Evolutionary conservation across 208 protist genomes (phyloP).

Genomic region (Trypanosoma cruzi): DNA sequence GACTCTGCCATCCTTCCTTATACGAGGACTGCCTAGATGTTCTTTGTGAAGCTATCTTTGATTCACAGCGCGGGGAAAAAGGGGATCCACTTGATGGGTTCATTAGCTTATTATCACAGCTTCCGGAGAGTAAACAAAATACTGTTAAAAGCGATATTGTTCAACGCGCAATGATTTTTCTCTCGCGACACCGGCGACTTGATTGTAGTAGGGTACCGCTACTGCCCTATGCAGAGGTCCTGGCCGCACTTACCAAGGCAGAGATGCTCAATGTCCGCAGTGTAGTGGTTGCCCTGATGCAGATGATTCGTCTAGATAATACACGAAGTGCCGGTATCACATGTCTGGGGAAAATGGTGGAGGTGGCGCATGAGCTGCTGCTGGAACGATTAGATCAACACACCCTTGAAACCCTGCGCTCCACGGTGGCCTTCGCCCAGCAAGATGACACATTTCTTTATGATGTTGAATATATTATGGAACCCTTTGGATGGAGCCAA

Average conservation of each 20-base stretch:
- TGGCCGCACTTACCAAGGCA: conserved; percentile 65
- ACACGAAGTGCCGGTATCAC: conserved; percentile 86
- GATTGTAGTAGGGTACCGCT: conserved; percentile 76
- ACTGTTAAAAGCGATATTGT: conserved; percentile 65
- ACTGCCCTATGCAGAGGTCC: conserved; percentile 80
- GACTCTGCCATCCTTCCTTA: conserved; percentile 46
- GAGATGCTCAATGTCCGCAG: conserved; percentile 73
- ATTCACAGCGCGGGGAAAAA: conserved; percentile 49
- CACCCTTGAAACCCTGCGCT: conserved; percentile 50
- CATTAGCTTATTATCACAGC: conserved; percentile 51
- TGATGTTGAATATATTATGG: conserved; percentile 90
- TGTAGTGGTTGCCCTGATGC: conserved; percentile 52
- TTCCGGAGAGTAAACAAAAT: conserved; percentile 46
- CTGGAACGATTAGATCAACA: conserved; percentile 51
- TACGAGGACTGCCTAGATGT: conserved; percentile 64
- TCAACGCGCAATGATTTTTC: conserved; percentile 63
- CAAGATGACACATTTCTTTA: conserved; percentile 83
- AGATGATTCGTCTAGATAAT: conserved; percentile 73
- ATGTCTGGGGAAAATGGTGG: conserved; percentile 84
- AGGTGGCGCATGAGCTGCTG: conserved; percentile 66
- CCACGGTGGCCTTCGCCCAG: conserved; percentile 57
- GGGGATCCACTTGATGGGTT: conserved; percentile 66
- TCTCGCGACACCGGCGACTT: conserved; percentile 65
- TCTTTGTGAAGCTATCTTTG: conserved; percentile 78
- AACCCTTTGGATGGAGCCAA: conserved; percentile 77